Conservation (phyloP, 2,329 filamentous ascomycete genomes). For the Raffaelea arxii region DNA sequence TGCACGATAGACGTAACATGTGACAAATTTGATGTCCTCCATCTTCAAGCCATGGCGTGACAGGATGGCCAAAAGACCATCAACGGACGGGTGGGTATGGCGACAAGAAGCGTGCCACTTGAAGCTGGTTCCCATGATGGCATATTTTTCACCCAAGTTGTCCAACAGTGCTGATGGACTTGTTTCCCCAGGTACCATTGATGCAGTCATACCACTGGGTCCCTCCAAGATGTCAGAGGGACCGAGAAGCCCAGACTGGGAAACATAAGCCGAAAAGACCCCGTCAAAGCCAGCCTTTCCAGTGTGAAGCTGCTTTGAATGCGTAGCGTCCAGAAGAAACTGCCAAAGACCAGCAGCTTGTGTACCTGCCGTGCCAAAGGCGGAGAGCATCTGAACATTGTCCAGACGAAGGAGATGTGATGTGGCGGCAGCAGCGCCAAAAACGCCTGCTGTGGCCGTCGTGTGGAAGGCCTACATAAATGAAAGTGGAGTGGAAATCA, state of each 20-base stretch:
- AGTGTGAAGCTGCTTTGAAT: constrained; percentile 5
- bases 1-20: background rate
- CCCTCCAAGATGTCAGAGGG: constrained; percentile 3
- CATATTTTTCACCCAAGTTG: background rate
- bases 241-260: background rate
- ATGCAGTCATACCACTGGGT: constrained; percentile 1
- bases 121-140: constrained; percentile 3
- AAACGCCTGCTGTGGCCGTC: constrained; percentile 1
- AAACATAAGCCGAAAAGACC: constrained; percentile 1
- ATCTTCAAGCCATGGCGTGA: background rate
- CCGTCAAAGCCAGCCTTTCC: constrained; percentile 5
- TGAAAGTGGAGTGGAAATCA: too few species aligned
- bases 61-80: constrained; percentile 1
- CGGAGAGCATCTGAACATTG: background rate
- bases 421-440: constrained; percentile 1
- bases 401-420: background rate
- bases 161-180: background rate
- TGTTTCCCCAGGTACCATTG: constrained; percentile 1
- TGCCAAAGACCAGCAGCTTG: constrained; percentile 5
- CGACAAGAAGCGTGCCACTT: constrained; percentile 7
- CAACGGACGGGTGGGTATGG: constrained; percentile 3
- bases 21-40: background rate
- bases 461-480: constrained; percentile 1
- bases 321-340: constrained; percentile 3
- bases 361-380: constrained; percentile 2